Conservation (phyloP, 2,329 filamentous ascomycete species). For the Cytospora leucostoma region DNA sequence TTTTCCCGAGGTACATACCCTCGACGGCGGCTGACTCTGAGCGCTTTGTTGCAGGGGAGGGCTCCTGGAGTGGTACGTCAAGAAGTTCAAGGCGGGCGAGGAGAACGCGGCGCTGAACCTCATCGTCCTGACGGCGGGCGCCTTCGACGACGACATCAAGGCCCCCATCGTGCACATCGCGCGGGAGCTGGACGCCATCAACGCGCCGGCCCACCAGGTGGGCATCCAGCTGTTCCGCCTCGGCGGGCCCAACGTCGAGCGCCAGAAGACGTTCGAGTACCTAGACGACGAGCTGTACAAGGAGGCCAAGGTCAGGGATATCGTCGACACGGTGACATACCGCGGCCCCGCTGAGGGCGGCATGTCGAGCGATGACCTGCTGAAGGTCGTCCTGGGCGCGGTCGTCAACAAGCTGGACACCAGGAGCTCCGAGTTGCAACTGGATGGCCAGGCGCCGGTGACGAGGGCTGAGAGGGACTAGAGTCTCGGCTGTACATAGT, state of each 20-base stretch:
- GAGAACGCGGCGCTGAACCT: constrained; percentile 33
- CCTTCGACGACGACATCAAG: constrained; percentile 28
- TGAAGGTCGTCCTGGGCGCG: constrained; percentile 29
- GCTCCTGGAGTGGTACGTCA: constrained; percentile 34
- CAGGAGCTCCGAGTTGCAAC: constrained; percentile 21
- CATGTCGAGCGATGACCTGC: constrained; percentile 26
- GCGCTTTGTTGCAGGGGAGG: constrained; percentile 18
- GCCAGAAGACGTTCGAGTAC: constrained; percentile 26
- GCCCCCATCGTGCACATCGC: constrained; percentile 27
- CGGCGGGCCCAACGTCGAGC: constrained; percentile 21
- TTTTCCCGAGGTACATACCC: too few relatives aligned
- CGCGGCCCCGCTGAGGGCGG: constrained; percentile 10
- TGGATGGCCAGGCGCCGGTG: constrained; percentile 4
- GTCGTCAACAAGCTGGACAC: constrained; percentile 29
- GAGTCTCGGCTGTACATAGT: neutral
- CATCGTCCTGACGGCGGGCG: constrained; percentile 34
- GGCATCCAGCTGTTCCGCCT: constrained; percentile 30
- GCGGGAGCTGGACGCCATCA: constrained; percentile 24
- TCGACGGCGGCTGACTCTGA: neutral
- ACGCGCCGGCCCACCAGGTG: constrained; percentile 28
- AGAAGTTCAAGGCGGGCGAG: constrained; percentile 33
- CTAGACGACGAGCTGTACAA: constrained; percentile 30
- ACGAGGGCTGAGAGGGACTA: constrained; percentile 21
- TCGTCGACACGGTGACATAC: constrained; percentile 26
- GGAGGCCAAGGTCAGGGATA: constrained; percentile 27